Base-by-base conservation (phyloP, 805 yeast species). In the Pichia insulana region DNA sequence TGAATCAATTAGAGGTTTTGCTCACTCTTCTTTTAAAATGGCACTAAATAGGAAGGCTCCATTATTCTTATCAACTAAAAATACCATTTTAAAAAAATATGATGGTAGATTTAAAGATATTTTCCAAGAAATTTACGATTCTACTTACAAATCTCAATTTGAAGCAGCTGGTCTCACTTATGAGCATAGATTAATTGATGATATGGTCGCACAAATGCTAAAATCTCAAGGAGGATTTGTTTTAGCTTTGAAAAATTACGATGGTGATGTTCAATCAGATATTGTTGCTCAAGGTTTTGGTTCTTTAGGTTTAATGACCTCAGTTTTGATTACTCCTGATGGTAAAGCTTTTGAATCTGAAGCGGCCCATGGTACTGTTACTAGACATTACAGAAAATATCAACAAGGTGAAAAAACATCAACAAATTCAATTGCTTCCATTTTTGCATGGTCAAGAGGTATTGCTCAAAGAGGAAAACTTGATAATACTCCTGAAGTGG, bases 261-360 rank as follows among this genome's bases (percentile, higher is more conserved):
- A 83, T 59, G 92, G 92, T 63, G 92, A 83, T 59, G 92, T 83
- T 42, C 87, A 82, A 62, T 77, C 85, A 7, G 92, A 83, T 61
- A 83, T 83, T 49, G 89, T 83, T 43, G 92, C 92, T 4, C 92
- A 83, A 64, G 92, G 92, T 36, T 83, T 83, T 51, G 92, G 92
- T 19, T 83, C 90, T 2, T 68, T 83, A 50, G 92, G 92, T 41
- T 70, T 83, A 50, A 83, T 83, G 92, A 83, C 92, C 9, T 83
- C 92, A 10, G 85, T 79, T 33, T 71, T 83, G 50, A 78, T 83
- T 68, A 80, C 90, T 15, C 89, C 90, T 40, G 90, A 83, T 64
- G 92, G 92, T 34, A 80, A 81, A 60, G 77, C 88, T n/a, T 83
- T 80, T 53, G 92, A 83, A 67, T 71, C 83, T 46, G 92, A 83